Evolutionary conservation across 805 yeast genomes (phyloP).

Genomic region (Candida anglica): DNA sequence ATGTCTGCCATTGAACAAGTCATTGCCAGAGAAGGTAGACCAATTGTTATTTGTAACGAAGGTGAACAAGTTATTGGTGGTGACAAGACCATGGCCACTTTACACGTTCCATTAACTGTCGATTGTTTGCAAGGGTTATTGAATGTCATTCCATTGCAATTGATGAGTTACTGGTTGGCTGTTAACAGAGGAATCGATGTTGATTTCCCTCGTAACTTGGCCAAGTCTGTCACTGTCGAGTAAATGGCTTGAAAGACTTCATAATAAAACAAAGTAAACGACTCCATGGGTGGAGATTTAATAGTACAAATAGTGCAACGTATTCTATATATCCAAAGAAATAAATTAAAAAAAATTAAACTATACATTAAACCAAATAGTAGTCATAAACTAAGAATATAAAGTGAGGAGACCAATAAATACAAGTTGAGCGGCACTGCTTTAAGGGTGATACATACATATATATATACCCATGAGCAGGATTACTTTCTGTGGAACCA

Average conservation of each 20-base stretch:
- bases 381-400: too few relatives aligned
- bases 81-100: conserved; percentile 58
- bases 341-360: too few relatives aligned
- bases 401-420: too few relatives aligned
- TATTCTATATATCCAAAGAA: too few relatives aligned
- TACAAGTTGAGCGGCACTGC: too few relatives aligned
- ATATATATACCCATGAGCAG: too few relatives aligned
- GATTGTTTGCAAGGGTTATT: conserved; percentile 97
- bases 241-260: conserved; percentile 35
- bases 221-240: conserved; percentile 97
- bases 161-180: conserved; percentile 96
- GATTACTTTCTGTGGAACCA: conserved; percentile 61
- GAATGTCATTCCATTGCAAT: conserved; percentile 90
- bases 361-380: too few relatives aligned
- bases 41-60: conserved; percentile 84
- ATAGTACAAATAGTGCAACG: too few relatives aligned
- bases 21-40: conserved; percentile 95
- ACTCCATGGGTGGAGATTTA: too few relatives aligned
- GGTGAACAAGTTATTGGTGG: conserved; percentile 63
- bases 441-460: too few relatives aligned
- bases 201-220: conserved; percentile 98
- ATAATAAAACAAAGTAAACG: too few relatives aligned
- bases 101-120: conserved; percentile 92
- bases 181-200: conserved; percentile 93
- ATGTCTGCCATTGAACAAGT: conserved; percentile 96